A percentile compares a stretch with the other conserved stretches of the same genome.
These are phyloP conservation scores for Blastocystis hominis DNA, from an alignment of 352 stramenopile genomes.

Conservation along the genomic window DNA sequence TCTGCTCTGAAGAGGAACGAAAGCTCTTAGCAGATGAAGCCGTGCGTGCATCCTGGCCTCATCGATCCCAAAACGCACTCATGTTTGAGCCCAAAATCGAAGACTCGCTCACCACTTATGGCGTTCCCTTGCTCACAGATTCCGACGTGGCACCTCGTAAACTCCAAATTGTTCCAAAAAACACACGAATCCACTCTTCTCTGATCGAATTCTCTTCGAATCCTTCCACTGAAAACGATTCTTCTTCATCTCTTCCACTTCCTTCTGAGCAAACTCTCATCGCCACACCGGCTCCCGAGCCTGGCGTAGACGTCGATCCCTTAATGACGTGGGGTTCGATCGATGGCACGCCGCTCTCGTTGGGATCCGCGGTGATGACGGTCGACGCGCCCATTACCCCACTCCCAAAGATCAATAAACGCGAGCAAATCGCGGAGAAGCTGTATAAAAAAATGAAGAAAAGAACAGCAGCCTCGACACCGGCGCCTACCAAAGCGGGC, in stretches of 20 bases:
- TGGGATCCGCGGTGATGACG: background rate
- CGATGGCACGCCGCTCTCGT: background rate
- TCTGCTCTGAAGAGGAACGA: slow-evolving; percentile 20
- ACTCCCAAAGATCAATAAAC: slow-evolving; percentile 21
- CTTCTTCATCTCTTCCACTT: background rate
- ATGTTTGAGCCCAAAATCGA: slow-evolving; percentile 17
- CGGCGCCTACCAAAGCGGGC: background rate
- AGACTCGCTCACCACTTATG: background rate
- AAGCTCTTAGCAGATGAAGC: slow-evolving; percentile 13
- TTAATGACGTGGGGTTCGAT: slow-evolving; percentile 29
- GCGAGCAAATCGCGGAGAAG: slow-evolving; percentile 9
- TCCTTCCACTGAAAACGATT: background rate
- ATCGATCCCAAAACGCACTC: slow-evolving; percentile 1
- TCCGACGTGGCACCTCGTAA: background rate
- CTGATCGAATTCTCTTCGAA: background rate
- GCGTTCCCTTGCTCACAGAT: slow-evolving; percentile 14
- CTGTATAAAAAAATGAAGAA: slow-evolving; percentile 48
- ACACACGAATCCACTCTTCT: background rate
- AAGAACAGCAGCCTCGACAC: background rate
- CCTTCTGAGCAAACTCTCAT: background rate
- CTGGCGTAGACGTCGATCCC: slow-evolving; percentile 25
- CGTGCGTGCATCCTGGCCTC: slow-evolving; percentile 4
- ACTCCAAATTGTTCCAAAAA: background rate
- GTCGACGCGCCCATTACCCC: slow-evolving; percentile 32
- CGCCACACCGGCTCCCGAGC: slow-evolving; percentile 2